Evolutionary conservation across 805 yeast species (phyloP).

Genomic region (Teunomyces stri): DNA sequence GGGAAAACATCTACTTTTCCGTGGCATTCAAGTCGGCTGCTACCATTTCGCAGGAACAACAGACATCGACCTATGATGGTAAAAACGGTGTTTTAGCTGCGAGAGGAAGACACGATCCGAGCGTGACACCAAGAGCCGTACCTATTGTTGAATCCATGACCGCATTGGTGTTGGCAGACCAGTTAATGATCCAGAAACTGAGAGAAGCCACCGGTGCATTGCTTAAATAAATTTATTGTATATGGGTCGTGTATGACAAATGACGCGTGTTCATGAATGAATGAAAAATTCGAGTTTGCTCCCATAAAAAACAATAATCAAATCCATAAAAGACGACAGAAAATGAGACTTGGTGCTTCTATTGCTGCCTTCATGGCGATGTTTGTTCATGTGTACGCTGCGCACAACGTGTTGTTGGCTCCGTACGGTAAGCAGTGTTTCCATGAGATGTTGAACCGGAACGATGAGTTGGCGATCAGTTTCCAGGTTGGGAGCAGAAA

Average conservation of each 20-base stretch:
- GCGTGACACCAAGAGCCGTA: slow-evolving; percentile 97
- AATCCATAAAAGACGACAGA: not conserved
- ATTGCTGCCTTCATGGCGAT: slow-evolving; percentile 3
- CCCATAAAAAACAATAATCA: no score
- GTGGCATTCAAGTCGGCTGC: slow-evolving; percentile 99
- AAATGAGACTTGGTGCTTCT: slow-evolving; percentile 5
- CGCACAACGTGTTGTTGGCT: slow-evolving; percentile 81
- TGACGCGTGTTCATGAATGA: slow-evolving; percentile 2
- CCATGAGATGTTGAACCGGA: slow-evolving; percentile 74
- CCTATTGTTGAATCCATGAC: slow-evolving; percentile 99
- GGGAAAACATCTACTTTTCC: slow-evolving; percentile 90
- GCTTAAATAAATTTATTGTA: slow-evolving; percentile 4
- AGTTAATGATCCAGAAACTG: slow-evolving; percentile 78
- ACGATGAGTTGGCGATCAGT: slow-evolving; percentile 82
- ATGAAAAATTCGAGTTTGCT: not conserved
- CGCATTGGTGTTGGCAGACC: slow-evolving; percentile 89
- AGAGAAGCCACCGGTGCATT: slow-evolving; percentile 48
- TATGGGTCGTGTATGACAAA: not conserved
- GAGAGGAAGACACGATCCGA: slow-evolving; percentile 97
- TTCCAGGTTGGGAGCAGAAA: slow-evolving; percentile 95
- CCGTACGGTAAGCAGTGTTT: slow-evolving; percentile 87
- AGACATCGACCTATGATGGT: slow-evolving; percentile 87
- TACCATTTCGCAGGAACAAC: slow-evolving; percentile 90
- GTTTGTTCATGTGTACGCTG: slow-evolving; percentile 23
- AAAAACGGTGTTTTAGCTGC: slow-evolving; percentile 85